phyloP scores from a whole-genome alignment of 1,284 basidiomycete species.

The Ustilago shanxiensis region DNA sequence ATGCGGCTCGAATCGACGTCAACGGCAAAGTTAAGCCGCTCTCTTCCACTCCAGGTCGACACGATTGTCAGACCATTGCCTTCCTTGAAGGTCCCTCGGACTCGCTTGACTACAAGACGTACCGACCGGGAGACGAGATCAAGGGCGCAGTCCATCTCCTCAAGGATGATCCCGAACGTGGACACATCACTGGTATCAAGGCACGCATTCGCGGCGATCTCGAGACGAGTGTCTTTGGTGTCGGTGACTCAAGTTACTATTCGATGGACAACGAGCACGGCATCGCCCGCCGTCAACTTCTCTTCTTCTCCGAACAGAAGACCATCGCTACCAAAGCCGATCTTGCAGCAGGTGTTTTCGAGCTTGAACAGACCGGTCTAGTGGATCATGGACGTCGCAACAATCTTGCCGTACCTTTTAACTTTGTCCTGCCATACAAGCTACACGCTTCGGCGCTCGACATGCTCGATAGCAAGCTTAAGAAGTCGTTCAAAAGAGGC shows the following conservation, averaged over 20 bases:
- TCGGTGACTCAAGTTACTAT: conserved; percentile 55
- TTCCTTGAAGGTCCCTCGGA: conserved; percentile 51
- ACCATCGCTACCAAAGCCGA: conserved; percentile 42
- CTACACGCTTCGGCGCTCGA: conserved; percentile 50
- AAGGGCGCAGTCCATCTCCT: conserved; percentile 51
- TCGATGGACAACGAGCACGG: conserved; percentile 49
- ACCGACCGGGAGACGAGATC: conserved; percentile 54
- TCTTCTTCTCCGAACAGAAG: conserved; percentile 51
- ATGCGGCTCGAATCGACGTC: conserved; percentile 53
- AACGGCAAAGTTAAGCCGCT: conserved; percentile 51
- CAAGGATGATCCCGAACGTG: conserved; percentile 48
- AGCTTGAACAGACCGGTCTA: conserved; percentile 45
- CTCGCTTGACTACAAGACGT: conserved; percentile 53
- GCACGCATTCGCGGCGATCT: conserved; percentile 51
- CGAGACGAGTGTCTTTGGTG: conserved; percentile 51
- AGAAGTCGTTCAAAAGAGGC: conserved; percentile 48
- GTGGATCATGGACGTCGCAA: conserved; percentile 50
- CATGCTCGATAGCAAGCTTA: conserved; percentile 52
- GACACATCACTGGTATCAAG: conserved; percentile 50
- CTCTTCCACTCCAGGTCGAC: conserved; percentile 27
- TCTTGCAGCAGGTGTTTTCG: conserved; percentile 40
- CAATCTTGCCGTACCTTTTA: conserved; percentile 54
- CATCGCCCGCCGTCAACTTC: conserved; percentile 49
- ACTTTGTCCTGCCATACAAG: conserved; percentile 51
- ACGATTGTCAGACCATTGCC: conserved; percentile 49